These are phyloP conservation scores for Candolleomyces eurysporus DNA, from an alignment of 768 basidiomycete species.

Conservation along the genomic window DNA sequence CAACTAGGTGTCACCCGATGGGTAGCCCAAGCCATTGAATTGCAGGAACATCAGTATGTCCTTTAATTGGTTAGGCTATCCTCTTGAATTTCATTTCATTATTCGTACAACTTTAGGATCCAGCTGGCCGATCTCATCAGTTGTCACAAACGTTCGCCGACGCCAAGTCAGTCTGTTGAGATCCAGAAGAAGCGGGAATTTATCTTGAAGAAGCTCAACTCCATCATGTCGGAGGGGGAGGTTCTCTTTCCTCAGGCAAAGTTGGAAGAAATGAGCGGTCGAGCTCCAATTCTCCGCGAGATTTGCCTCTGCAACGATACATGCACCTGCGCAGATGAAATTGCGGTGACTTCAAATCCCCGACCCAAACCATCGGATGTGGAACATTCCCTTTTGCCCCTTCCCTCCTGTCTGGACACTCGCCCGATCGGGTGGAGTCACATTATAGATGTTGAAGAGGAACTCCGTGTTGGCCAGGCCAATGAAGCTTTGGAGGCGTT, in stretches of 20 bases:
- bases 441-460: background rate
- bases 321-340: background rate
- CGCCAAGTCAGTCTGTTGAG: too few relatives aligned
- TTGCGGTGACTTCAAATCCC: too few relatives aligned
- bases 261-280: too few relatives aligned
- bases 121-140: background rate
- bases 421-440: background rate
- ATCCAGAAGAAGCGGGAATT: too few relatives aligned
- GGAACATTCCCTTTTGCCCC: background rate
- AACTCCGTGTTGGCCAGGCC: background rate
- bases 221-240: too few relatives aligned
- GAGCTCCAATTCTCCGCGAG: too few relatives aligned
- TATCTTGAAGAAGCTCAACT: too few relatives aligned
- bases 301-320: background rate
- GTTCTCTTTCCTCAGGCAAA: too few relatives aligned
- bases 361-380: background rate
- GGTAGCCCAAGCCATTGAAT: background rate
- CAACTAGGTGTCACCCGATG: background rate
- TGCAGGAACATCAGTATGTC: background rate
- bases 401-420: background rate
- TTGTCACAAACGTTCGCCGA: background rate
- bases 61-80: too few relatives aligned
- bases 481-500: too few relatives aligned
- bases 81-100: too few relatives aligned
- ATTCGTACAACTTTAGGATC: background rate